Base-by-base conservation (phyloP, 2,329 filamentous ascomycete species). In the Uncinocarpus reesii region DNA sequence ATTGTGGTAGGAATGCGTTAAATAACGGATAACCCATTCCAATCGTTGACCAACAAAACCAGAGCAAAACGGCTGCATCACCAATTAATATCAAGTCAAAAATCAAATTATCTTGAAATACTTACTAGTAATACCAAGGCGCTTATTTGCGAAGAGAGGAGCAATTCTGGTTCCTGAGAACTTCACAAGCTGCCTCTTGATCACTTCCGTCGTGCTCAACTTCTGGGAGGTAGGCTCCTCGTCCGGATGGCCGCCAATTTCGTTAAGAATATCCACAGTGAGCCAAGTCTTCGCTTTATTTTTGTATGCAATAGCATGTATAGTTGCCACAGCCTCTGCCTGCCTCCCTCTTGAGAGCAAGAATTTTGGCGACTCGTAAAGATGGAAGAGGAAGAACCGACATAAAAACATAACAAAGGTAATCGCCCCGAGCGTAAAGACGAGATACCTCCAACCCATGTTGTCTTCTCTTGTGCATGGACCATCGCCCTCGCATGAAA, bases 1-100 rank as follows among this genome's bases (percentile, higher is more conserved):
- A 92, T 56, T 92, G 84, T 0, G 87, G 87, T n/a, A 94, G 74
- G 67, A 93, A 93, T 45, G 84, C 83, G 64, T 92, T 92, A 75
- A 90, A 94, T 1, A 94, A 76, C 1, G 86, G 86, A 60, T 90
- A 93, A 2, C 81, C 86, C 79, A 93, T 84, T 51, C 86, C 86
- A 55, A 93, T 89, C 11, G 79, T 81, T 0, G 81, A 75, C 86
- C 86, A 93, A 62, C 80, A 81, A 65, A 88, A 84, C 84, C 84
- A 88, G 41, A 90, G 62, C 1, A 77, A 60, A 10, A 64, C 51
- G 23, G 74, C 59, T 66, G 55, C 57, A 59, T 51, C n/a, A 47
- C 20, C 2, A 13, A n/a, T 4, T 21, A n/a, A n/a, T n/a, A n/a
- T n/a, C n/a, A n/a, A n/a, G n/a, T n/a, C n/a, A n/a, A n/a, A 2